phyloP scores from a whole-genome alignment of 2,329 filamentous ascomycete species.

The Xylariomycetidae sp. region DNA sequence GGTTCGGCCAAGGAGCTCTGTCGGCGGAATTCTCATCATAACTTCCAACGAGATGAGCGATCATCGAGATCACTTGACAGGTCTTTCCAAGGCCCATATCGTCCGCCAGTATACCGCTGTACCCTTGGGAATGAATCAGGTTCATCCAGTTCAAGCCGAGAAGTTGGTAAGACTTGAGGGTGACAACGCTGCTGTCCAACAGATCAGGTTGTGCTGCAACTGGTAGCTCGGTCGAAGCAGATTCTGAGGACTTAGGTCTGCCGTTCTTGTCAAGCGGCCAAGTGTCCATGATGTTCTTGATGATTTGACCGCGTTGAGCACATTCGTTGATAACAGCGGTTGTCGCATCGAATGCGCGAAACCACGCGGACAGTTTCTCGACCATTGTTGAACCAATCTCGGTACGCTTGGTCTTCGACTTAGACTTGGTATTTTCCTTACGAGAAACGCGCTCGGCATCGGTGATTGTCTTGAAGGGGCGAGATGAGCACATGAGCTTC shows the following conservation, averaged over 20 bases:
- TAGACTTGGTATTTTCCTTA: slow-evolving; percentile 20
- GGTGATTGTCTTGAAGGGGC: slow-evolving; percentile 58
- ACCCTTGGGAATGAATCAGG: slow-evolving; percentile 70
- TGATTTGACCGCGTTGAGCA: slow-evolving; percentile 39
- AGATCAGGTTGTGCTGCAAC: slow-evolving; percentile 63
- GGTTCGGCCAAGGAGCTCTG: slow-evolving; percentile 60
- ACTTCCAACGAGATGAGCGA: slow-evolving; percentile 75
- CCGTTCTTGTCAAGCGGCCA: slow-evolving; percentile 29
- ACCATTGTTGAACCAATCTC: slow-evolving; percentile 29
- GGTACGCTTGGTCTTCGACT: slow-evolving; percentile 23
- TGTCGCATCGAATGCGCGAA: slow-evolving; percentile 41
- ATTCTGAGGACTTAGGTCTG: slow-evolving; percentile 32
- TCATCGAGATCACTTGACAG: slow-evolving; percentile 89
- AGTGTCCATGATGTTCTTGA: slow-evolving; percentile 21
- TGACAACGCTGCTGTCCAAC: slow-evolving; percentile 71
- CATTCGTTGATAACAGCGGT: slow-evolving; percentile 36
- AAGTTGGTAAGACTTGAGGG: slow-evolving; percentile 89
- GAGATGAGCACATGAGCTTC: slow-evolving; percentile 63
- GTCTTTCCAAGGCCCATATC: slow-evolving; percentile 98
- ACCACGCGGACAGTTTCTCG: slow-evolving; percentile 39
- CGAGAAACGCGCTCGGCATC: neutral
- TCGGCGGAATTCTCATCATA: slow-evolving; percentile 32
- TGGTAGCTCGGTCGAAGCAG: slow-evolving; percentile 33
- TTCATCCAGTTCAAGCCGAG: slow-evolving; percentile 94
- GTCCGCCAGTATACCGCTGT: slow-evolving; percentile 90